These are phyloP conservation scores for Colletotrichum aenigma DNA, from an alignment of 2,329 filamentous ascomycete genomes.

Conservation along the genomic window DNA sequence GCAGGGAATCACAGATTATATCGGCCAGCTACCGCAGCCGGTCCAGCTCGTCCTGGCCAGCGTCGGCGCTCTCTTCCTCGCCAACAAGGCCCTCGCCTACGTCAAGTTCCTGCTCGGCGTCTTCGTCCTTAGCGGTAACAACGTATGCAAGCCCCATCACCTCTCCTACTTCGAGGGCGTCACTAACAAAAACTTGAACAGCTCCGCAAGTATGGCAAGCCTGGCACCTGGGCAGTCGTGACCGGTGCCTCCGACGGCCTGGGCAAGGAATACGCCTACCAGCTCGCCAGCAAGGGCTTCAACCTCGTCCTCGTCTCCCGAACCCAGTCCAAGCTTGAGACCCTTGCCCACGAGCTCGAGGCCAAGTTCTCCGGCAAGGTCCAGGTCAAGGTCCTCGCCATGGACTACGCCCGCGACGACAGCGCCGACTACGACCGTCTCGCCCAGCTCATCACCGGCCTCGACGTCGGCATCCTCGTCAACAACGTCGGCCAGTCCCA, in stretches of 20 bases:
- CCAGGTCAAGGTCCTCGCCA: constrained; percentile 79
- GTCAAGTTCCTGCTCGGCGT: constrained; percentile 67
- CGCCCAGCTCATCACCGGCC: constrained; percentile 67
- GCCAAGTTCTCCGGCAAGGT: constrained; percentile 68
- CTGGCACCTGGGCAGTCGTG: constrained; percentile 91
- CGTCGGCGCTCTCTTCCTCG: constrained; percentile 64
- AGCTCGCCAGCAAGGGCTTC: constrained; percentile 90
- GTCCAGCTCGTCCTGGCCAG: constrained; percentile 53
- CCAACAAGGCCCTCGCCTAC: constrained; percentile 61
- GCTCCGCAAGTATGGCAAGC: constrained; percentile 89
- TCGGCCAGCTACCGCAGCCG: constrained; percentile 46
- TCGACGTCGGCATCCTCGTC: constrained; percentile 86
- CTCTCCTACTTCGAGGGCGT: neutral
- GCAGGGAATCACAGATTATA: constrained; percentile 29
- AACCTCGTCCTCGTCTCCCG: constrained; percentile 95
- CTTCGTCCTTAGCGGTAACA: constrained; percentile 70
- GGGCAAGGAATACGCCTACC: constrained; percentile 92
- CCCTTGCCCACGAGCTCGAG: constrained; percentile 77
- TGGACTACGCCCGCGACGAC: constrained; percentile 87
- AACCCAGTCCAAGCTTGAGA: constrained; percentile 87
- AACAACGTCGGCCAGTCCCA: constrained; percentile 98
- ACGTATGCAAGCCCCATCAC: constrained; percentile 46
- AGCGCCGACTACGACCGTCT: constrained; percentile 81
- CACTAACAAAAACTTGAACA: constrained; percentile 38
- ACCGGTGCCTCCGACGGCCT: constrained; percentile 96